These are phyloP conservation scores for Ceratobasidium sp. DNA, from an alignment of 1,284 basidiomycete genomes.

Conservation along the genomic window DNA sequence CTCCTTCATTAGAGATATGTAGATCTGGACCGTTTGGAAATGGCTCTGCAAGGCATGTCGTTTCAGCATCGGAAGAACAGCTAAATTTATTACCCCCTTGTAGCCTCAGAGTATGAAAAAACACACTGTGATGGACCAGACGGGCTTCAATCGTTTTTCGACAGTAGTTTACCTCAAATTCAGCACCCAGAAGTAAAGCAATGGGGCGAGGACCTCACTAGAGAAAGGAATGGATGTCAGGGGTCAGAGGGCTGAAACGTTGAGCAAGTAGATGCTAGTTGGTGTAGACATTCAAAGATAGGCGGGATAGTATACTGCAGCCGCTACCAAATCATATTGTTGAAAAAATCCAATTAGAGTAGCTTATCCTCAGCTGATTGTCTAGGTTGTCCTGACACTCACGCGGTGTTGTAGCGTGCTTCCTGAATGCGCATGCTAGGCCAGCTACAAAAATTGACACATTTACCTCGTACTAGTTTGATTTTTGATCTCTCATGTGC, in stretches of 20 bases:
- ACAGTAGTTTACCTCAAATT: slow-evolving; percentile 75
- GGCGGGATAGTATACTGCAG: no score
- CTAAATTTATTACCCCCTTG: not conserved
- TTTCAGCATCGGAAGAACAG: not conserved
- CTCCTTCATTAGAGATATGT: not conserved
- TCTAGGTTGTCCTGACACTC: no score
- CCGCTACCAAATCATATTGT: no score
- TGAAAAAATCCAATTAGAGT: no score
- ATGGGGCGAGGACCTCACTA: slow-evolving; percentile 76
- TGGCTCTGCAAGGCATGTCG: slow-evolving; percentile 79
- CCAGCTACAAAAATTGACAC: no score
- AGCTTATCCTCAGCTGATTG: no score
- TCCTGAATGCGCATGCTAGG: no score
- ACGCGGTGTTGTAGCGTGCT: no score
- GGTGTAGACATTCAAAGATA: no score
- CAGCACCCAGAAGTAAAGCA: slow-evolving; percentile 77
- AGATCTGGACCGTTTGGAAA: slow-evolving; percentile 94
- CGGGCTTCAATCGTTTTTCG: slow-evolving; percentile 76
- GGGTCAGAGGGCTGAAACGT: not conserved
- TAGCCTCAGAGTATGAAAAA: slow-evolving; percentile 78
- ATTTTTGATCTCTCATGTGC: no score
- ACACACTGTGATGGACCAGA: slow-evolving; percentile 55
- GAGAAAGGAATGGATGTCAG: slow-evolving; percentile 58
- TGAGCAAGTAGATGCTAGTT: no score
- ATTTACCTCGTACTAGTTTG: no score